Conservation (phyloP, 2,329 filamentous ascomycete species). For the Fusarium lyarnte region DNA sequence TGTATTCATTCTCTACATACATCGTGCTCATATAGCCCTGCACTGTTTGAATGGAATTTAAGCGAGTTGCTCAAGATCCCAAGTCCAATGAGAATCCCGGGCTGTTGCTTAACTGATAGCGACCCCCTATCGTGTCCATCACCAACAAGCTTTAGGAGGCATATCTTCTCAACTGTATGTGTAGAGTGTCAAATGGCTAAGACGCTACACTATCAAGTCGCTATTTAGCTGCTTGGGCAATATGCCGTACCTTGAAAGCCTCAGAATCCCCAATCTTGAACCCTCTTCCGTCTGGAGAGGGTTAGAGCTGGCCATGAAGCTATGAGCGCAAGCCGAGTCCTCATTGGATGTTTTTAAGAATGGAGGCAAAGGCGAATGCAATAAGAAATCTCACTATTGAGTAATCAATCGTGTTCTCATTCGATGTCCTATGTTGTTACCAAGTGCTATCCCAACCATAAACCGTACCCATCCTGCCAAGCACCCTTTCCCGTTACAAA, state of each 20-base stretch:
- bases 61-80: no score
- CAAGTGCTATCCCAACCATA: constrained; percentile 18
- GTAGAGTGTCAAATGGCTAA: background rate
- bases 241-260: background rate
- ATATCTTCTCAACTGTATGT: background rate
- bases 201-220: background rate
- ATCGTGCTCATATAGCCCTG: no score
- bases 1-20: background rate
- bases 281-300: no score
- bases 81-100: background rate
- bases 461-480: constrained; percentile 3
- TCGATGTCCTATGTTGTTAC: constrained; percentile 17
- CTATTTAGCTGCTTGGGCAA: background rate
- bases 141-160: background rate
- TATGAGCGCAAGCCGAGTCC: background rate
- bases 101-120: background rate
- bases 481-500: constrained; percentile 23
- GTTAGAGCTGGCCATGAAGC: background rate
- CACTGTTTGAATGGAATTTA: background rate
- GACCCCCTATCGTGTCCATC: background rate
- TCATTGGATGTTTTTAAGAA: no score
- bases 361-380: no score
- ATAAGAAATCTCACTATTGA: background rate
- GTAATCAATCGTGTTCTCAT: constrained; percentile 31
- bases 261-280: background rate